A percentile compares a stretch with the other conserved stretches of the same genome.
These are phyloP conservation scores for Tetradesmus lagerheimii DNA, from an alignment of 139 green algal species.

Conservation along the genomic window DNA sequence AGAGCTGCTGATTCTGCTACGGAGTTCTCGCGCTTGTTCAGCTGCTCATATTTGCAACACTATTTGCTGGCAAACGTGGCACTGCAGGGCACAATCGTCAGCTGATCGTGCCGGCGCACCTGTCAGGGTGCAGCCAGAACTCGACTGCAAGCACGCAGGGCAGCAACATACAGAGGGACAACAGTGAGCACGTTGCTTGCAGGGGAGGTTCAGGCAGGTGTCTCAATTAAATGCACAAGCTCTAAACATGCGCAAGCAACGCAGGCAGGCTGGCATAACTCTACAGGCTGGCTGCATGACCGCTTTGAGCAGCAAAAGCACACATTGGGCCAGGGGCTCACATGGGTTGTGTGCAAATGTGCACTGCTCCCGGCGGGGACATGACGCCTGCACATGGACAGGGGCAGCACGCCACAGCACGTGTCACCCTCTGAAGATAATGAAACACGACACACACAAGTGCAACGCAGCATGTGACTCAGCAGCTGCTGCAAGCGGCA, in stretches of 20 bases:
- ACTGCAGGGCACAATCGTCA: neutral
- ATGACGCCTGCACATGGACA: slow-evolving; percentile 8
- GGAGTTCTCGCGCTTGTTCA: too few species aligned
- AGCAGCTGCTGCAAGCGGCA: neutral
- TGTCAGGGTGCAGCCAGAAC: slow-evolving; percentile 35
- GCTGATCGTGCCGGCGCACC: neutral
- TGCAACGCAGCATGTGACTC: neutral
- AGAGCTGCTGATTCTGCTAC: too few species aligned
- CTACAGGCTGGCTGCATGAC: neutral
- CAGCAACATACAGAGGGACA: neutral
- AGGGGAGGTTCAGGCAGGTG: too few species aligned
- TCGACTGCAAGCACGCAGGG: slow-evolving; percentile 17
- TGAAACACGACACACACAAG: neutral
- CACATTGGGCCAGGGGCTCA: neutral
- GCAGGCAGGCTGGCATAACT: too few species aligned
- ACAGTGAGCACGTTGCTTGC: neutral
- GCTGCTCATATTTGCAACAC: too few species aligned
- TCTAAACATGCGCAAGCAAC: too few species aligned
- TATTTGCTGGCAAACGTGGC: neutral
- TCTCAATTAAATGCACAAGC: too few species aligned
- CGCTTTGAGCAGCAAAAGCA: neutral
- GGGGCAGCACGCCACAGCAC: neutral
- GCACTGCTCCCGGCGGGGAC: slow-evolving; percentile 40
- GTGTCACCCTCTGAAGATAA: neutral
- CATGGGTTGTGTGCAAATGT: slow-evolving; percentile 47